Evolutionary conservation across 139 green algal species (phyloP), one percentile per base, ranked within the genome.

Genomic region (Ettlia oleoabundans): DNA sequence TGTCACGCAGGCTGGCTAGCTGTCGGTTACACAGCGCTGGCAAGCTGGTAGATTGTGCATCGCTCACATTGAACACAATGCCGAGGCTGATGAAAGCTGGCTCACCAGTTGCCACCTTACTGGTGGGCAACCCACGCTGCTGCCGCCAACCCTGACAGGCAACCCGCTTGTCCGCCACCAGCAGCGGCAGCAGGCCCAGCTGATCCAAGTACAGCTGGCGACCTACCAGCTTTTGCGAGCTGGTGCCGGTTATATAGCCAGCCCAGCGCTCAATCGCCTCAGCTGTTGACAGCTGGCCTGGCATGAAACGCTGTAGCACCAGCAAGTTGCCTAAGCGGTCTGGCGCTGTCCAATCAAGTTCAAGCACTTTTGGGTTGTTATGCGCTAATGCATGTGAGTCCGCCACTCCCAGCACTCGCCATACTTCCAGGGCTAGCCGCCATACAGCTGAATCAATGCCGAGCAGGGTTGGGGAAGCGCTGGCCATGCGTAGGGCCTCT

Each of bases 191-290:
- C 42, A 76, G 0, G 42, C 69, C 42, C 9, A 42, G 24, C n/a
- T 76, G 69, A 41, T 76, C 21, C 69, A 63, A 13, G 69, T 55
- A 76, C n/a, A 76, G 42, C 69, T 42, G 69, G 15, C 69, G 69
- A 13, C 69, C 69, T 2, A 37, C 47, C 42, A 76, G 10, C 42
- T 42, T 40, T 2, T 30, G n/a, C 41, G 19, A 15, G 1, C 41
- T 13, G 8, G 4, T 1, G 28, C 32, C 37, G 2, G 24, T 13
- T 6, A 63, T 15, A n/a, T 63, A 76, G 10, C 7, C 2, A 35
- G 1, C 19, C 19, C n/a, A 47, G 4, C 33, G 42, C n/a, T 76
- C 21, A 9, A 26, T 30, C 6, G 37, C 65, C 1, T 47, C 33
- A 21, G 65, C 35, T 33, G 65, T 1, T 24, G 65, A 52, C 19